Percentiles rank a stretch among this genome's conserved stretches.
Evolutionary conservation across 108 stramenopile species (phyloP).

Genomic region (Cyclotella cryptica): DNA sequence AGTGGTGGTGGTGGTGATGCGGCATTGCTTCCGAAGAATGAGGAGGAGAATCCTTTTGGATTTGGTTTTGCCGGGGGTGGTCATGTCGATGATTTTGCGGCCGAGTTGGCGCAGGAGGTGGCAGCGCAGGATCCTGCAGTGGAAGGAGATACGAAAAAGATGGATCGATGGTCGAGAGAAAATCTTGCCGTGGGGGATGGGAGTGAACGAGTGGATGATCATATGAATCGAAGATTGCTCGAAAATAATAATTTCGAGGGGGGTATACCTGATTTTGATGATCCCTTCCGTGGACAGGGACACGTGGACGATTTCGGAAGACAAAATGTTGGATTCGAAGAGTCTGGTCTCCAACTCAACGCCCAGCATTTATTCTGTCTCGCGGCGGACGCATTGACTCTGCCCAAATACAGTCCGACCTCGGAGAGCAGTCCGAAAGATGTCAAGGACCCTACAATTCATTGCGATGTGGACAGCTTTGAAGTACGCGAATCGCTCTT

Average conservation of each 20-base stretch:
- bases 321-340: not conserved
- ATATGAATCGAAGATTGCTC: constrained; percentile 16
- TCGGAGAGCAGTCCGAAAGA: constrained; percentile 5
- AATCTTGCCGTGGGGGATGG: constrained; percentile 22
- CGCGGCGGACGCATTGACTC: constrained; percentile 61
- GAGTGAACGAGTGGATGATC: constrained; percentile 30
- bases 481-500: constrained; percentile 64
- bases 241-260: constrained; percentile 12
- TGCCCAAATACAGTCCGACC: constrained; percentile 60
- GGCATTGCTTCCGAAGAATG: not conserved
- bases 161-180: constrained; percentile 1
- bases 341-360: constrained; percentile 44
- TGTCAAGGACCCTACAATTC: constrained; percentile 30
- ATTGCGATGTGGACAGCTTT: constrained; percentile 43
- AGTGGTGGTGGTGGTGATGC: constrained; percentile 4
- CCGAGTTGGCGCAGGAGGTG: constrained; percentile 31
- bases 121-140: constrained; percentile 17
- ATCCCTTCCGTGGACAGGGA: not conserved
- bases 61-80: constrained; percentile 29
- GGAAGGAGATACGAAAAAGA: not conserved
- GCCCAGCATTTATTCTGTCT: constrained; percentile 78
- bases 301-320: constrained; percentile 7
- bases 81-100: constrained; percentile 38
- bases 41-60: constrained; percentile 5
- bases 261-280: constrained; percentile 19